Evolutionary conservation across 148 eudicot genomes (phyloP), one percentile per base, ranked within the genome.

Genomic region (Selenicereus undatus): DNA sequence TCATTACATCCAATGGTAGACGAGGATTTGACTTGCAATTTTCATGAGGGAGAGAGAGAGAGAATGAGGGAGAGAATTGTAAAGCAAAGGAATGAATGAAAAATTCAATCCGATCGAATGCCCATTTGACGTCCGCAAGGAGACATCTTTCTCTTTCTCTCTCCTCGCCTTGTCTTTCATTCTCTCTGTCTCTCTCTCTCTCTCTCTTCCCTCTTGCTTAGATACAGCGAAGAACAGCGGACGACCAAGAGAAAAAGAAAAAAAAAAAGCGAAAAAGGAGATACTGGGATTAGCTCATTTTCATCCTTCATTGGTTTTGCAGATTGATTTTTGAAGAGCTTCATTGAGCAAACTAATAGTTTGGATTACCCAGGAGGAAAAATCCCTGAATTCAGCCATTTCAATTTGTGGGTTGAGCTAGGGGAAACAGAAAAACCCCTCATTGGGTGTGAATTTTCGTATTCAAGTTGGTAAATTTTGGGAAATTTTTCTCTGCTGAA

Each of bases 51-150:
- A 78, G 27, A 75, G 22, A 29, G 21, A 75, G 0, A 65, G n/a
- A 75, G 52, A 69, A 51, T 42, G 62, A 62, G 66, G 80, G 60
- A 10, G 36, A 75, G 73, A 78, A 72, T 60, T 70, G 82, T 22
- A 58, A 83, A 32, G 54, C 39, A 66, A 32, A 13, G 60, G 78
- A 79, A 60, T 52, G 75, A 76, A 79, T 54, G 74, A 77, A 82
- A 82, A 83, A 82, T 88, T 91, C 86, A 93, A 91, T 88, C 87
- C 70, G 77, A 91, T 89, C 80, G n/a, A 93, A 93, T 90, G 72
- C 80, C 66, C 69, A 78, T 89, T 93, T 93, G 93, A 93, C 92
- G 93, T 93, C 97, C 95, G 93, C 92, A 86, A 90, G 83, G 87
- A 88, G 86, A 83, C 83, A 75, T 78, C 73, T 70, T 78, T 26